These are phyloP conservation scores for Arachis hypogaea DNA, from an alignment of 306 rosid genomes.

Conservation along the genomic window DNA sequence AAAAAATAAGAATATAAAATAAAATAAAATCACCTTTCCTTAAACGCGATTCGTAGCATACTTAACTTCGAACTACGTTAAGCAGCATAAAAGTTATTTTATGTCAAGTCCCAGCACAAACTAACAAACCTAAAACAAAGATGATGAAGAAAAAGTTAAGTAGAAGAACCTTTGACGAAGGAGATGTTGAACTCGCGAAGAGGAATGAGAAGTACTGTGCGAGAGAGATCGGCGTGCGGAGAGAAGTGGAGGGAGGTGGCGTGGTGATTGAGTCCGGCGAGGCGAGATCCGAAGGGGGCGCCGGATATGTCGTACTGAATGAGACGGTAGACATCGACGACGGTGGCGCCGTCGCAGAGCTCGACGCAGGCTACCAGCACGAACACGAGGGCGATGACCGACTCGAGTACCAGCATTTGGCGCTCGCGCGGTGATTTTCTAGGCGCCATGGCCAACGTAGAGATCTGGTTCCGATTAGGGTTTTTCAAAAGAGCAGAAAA, in stretches of 20 bases:
- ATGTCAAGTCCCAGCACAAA: constrained; percentile 1
- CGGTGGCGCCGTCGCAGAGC: constrained; percentile 95
- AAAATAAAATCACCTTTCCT: neutral
- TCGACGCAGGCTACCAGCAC: constrained; percentile 84
- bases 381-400: constrained; percentile 75
- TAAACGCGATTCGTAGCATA: neutral
- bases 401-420: constrained; percentile 63
- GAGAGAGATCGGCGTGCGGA: constrained; percentile 91
- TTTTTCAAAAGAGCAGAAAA: constrained; percentile 20
- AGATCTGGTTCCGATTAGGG: constrained; percentile 50
- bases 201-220: constrained; percentile 83
- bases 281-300: constrained; percentile 91
- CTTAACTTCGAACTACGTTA: constrained; percentile 14
- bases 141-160: neutral
- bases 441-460: constrained; percentile 46
- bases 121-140: neutral
- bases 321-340: constrained; percentile 90
- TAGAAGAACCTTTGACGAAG: constrained; percentile 67
- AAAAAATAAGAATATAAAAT: neutral
- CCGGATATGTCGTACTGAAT: constrained; percentile 95
- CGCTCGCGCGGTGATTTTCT: constrained; percentile 51
- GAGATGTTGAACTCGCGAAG: constrained; percentile 82
- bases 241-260: constrained; percentile 84
- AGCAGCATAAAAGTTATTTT: neutral
- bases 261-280: constrained; percentile 88